Evolutionary conservation across 1,139 yeast genomes (phyloP), one percentile per base, ranked within the genome.

Genomic region (Diutina ranongensis): DNA sequence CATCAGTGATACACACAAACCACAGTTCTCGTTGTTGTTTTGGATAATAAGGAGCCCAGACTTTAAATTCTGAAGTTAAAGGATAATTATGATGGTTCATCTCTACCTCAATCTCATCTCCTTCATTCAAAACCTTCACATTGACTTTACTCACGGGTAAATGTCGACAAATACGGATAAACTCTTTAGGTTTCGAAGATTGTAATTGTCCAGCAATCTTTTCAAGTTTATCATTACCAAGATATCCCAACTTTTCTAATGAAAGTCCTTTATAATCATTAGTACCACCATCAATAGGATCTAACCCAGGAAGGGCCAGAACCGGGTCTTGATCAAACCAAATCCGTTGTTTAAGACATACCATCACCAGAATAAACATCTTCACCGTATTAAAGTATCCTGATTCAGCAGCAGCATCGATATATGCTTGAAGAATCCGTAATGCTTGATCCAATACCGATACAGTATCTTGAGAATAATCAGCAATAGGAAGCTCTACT

Each of bases 11-110:
- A 45, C 89, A 74, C 9, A 83, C 73, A 60, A 92, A 86, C 98
- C 98, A 94, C 0, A 94, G 79, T 59, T 92, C 98, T 55, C 89
- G 82, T 62, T 94, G 99, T 1, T 82, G 71, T 60, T 92, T 89
- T 44, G 95, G 95, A 64, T 85, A 92, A 53, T 76, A 78, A 2
- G 94, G 94, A 50, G 92, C 71, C 56, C 81, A 78, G 50, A 86
- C 77, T 50, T 75, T 76, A 63, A 76, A 84, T 47, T 79, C 85
- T 4, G 65, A 62, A 51, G 72, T 78, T 48, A 72, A 63, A 12
- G 84, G 79, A 20, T 57, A 60, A 50, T 78, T 79, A 33, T 65
- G 65, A 59, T 83, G 94, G 8, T 57, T 57, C 44, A 85, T 64
- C 19, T 60, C 65, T 21, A 86, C 67, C 1, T 55, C 57, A 25